Evolutionary conservation across 2,329 filamentous ascomycete genomes (phyloP).

Genomic region (Cadophora sp.): DNA sequence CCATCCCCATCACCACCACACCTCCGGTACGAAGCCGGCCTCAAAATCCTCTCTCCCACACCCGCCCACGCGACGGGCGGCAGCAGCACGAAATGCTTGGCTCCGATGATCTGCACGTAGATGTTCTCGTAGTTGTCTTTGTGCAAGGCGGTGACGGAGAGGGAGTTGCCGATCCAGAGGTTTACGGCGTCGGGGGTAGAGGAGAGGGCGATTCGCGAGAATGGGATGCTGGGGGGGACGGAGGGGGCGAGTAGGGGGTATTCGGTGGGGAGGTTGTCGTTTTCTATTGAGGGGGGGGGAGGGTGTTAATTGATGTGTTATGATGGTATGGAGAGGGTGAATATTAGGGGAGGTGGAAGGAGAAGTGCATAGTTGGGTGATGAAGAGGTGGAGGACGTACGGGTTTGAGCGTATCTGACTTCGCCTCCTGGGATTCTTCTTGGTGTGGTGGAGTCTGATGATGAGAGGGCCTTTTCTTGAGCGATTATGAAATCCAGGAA

Average conservation of each 20-base stretch:
- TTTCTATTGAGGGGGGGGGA: constrained; percentile 56
- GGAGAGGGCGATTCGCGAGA: constrained; percentile 74
- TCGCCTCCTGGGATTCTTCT: constrained; percentile 45
- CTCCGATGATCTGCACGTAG: constrained; percentile 76
- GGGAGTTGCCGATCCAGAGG: constrained; percentile 80
- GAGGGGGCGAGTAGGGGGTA: constrained; percentile 68
- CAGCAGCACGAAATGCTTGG: constrained; percentile 77
- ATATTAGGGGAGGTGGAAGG: not conserved
- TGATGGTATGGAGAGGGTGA: not conserved
- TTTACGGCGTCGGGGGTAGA: constrained; percentile 77
- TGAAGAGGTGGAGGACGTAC: constrained; percentile 50
- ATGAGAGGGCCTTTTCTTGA: constrained; percentile 55
- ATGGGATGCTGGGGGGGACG: constrained; percentile 70
- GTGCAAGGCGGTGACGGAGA: constrained; percentile 74
- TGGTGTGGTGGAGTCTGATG: not conserved
- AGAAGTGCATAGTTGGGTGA: not conserved
- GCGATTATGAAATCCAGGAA: constrained; percentile 67
- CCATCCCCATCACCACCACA: constrained; percentile 27
- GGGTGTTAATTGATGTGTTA: not conserved
- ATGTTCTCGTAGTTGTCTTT: constrained; percentile 88
- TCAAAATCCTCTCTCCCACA: constrained; percentile 67
- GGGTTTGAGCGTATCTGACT: constrained; percentile 78
- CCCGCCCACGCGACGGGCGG: constrained; percentile 74
- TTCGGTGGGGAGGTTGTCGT: constrained; percentile 80
- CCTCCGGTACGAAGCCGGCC: constrained; percentile 48